Evolutionary conservation across 331 rosid genomes (phyloP).

Genomic region (Acacia pycnantha): DNA sequence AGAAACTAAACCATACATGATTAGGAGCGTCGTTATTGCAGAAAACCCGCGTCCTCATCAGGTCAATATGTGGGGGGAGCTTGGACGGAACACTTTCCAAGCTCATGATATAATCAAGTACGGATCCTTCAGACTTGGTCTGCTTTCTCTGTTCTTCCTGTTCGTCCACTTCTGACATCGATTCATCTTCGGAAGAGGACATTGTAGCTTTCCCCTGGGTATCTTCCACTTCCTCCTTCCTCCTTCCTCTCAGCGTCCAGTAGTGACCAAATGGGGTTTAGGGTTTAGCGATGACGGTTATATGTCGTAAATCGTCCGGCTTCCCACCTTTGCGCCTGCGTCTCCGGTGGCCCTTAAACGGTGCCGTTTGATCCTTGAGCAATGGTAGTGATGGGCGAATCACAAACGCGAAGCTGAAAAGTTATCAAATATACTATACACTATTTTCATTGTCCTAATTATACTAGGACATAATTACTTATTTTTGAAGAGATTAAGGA

Average conservation of each 20-base stretch:
- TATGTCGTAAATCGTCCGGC: too few relatives aligned
- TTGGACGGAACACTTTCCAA: constrained; percentile 69
- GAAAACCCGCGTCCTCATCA: constrained; percentile 70
- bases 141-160: constrained; percentile 22
- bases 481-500: too few relatives aligned
- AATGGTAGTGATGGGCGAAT: too few relatives aligned
- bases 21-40: constrained; percentile 81
- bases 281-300: background rate
- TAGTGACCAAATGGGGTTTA: background rate
- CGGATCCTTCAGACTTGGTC: constrained; percentile 14
- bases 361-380: too few relatives aligned
- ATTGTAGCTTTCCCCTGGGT: background rate
- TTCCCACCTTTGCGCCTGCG: too few relatives aligned
- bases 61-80: constrained; percentile 64
- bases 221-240: background rate
- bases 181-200: constrained; percentile 28
- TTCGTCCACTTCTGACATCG: constrained; percentile 32
- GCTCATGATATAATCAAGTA: constrained; percentile 55
- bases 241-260: background rate
- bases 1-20: constrained; percentile 48
- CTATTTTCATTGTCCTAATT: too few relatives aligned
- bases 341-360: too few relatives aligned
- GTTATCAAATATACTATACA: too few relatives aligned
- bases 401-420: too few relatives aligned
- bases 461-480: too few relatives aligned